These are phyloP conservation scores for Leishmania major DNA, from an alignment of 208 protist genomes.

Conservation along the genomic window DNA sequence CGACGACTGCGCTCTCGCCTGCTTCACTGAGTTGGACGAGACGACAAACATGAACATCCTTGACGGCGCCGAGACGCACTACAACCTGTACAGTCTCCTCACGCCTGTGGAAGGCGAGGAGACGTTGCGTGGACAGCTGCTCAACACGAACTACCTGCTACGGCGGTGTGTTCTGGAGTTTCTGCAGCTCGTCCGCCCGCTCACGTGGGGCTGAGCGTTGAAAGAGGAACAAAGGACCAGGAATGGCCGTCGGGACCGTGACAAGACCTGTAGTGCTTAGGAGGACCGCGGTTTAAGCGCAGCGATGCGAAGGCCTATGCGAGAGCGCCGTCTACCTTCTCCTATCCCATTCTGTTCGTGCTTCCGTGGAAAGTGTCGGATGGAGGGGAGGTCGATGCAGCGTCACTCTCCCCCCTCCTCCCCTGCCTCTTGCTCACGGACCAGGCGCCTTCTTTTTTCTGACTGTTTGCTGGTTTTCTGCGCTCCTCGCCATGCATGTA, in stretches of 20 bases:
- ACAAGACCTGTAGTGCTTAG: background rate
- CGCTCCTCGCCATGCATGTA: background rate
- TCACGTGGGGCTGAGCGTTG: slow-evolving; percentile 79
- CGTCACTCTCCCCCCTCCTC: background rate
- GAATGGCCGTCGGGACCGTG: background rate
- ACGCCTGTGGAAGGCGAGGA: slow-evolving; percentile 59
- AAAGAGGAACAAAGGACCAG: background rate
- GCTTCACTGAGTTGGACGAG: slow-evolving; percentile 62
- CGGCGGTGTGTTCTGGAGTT: slow-evolving; percentile 80
- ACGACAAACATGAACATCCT: slow-evolving; percentile 59
- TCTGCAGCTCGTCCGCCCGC: slow-evolving; percentile 73
- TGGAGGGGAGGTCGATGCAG: background rate
- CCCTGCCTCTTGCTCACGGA: too few relatives aligned
- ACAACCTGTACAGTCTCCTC: slow-evolving; percentile 81
- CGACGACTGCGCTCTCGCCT: slow-evolving; percentile 62
- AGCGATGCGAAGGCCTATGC: background rate
- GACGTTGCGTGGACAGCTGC: slow-evolving; percentile 46
- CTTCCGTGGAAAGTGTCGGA: background rate
- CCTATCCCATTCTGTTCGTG: background rate
- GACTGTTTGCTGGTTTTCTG: background rate
- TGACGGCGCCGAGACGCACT: slow-evolving; percentile 70
- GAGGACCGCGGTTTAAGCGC: background rate
- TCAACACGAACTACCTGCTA: slow-evolving; percentile 86
- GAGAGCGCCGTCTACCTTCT: background rate
- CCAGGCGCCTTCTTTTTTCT: background rate